Conservation (phyloP, 768 basidiomycete species). For the Lactarius vividus region DNA sequence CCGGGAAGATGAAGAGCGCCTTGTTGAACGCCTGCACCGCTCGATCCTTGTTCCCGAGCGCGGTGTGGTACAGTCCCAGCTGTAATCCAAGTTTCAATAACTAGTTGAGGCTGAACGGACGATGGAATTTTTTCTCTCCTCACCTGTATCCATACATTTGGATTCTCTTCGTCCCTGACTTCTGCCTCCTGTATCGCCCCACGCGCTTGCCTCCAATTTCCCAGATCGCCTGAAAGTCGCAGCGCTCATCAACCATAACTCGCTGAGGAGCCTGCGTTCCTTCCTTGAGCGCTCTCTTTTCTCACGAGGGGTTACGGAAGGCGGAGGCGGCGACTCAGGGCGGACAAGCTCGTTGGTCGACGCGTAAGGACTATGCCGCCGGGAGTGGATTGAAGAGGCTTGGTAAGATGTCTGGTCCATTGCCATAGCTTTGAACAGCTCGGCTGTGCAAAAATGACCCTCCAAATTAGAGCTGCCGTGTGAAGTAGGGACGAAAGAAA, state of each 20-base stretch:
- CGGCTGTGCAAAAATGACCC: background rate
- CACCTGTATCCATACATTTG: slow-evolving; percentile 94
- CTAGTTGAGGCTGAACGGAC: background rate
- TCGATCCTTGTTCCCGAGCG: slow-evolving; percentile 51
- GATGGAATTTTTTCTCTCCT: slow-evolving; percentile 28
- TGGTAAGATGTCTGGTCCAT: slow-evolving; percentile 52
- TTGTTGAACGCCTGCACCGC: slow-evolving; percentile 82
- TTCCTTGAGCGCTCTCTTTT: slow-evolving; percentile 42
- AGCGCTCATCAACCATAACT: slow-evolving; percentile 92
- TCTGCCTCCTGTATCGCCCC: slow-evolving; percentile 96
- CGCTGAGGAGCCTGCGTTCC: slow-evolving; percentile 69
- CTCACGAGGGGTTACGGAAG: slow-evolving; percentile 28
- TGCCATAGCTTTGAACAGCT: slow-evolving; percentile 16
- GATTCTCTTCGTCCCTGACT: slow-evolving; percentile 78
- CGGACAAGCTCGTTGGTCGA: slow-evolving; percentile 35
- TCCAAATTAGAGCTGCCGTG: slow-evolving; percentile 1
- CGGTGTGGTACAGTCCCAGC: slow-evolving; percentile 73
- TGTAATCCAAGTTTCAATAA: slow-evolving; percentile 32
- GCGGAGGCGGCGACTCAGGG: slow-evolving; percentile 39
- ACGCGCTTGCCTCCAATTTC: slow-evolving; percentile 84
- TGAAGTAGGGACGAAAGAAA: background rate
- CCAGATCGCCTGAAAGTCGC: slow-evolving; percentile 90
- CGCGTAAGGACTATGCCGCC: slow-evolving; percentile 45
- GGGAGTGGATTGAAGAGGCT: slow-evolving; percentile 83
- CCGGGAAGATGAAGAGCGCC: slow-evolving; percentile 81